These are phyloP conservation scores for Pseudotsuga menziesii DNA, from an alignment of 75 land plant genomes.

Conservation along the genomic window DNA sequence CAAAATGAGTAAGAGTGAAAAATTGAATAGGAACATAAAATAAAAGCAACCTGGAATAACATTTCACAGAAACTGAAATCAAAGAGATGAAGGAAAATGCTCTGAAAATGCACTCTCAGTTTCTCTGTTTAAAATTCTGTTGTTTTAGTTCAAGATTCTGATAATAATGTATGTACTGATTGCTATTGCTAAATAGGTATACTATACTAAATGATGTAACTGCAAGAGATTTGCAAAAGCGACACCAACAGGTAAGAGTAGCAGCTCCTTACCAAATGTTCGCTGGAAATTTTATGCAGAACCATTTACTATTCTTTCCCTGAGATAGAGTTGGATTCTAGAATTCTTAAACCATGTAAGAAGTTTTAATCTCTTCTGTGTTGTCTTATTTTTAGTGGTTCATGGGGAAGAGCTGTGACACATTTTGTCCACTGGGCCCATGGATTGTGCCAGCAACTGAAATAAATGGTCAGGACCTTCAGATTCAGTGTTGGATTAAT, in stretches of 20 bases:
- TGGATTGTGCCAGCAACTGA: constrained; percentile 53
- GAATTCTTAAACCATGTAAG: neutral
- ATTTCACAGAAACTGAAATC: neutral
- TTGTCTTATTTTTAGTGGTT: constrained; percentile 36
- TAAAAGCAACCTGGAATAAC: neutral
- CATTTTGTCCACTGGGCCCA: constrained; percentile 54
- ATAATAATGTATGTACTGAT: neutral
- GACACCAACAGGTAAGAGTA: constrained; percentile 38
- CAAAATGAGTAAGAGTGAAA: neutral
- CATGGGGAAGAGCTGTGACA: constrained; percentile 50
- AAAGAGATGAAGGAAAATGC: neutral
- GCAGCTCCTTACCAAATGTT: no score
- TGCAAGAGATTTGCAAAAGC: constrained; percentile 45
- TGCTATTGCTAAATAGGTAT: constrained; percentile 20
- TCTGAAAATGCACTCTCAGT: neutral
- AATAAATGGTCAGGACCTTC: constrained; percentile 34
- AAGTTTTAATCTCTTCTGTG: neutral
- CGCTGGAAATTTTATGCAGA: neutral
- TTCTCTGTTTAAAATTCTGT: neutral
- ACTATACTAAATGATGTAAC: constrained; percentile 53
- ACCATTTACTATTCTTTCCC: neutral
- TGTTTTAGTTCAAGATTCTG: neutral
- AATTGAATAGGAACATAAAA: neutral
- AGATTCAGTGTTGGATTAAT: constrained; percentile 49
- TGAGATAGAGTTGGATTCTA: neutral